Conservation (phyloP, 208 protist genomes). For the Wallacemonas collosoma region DNA sequence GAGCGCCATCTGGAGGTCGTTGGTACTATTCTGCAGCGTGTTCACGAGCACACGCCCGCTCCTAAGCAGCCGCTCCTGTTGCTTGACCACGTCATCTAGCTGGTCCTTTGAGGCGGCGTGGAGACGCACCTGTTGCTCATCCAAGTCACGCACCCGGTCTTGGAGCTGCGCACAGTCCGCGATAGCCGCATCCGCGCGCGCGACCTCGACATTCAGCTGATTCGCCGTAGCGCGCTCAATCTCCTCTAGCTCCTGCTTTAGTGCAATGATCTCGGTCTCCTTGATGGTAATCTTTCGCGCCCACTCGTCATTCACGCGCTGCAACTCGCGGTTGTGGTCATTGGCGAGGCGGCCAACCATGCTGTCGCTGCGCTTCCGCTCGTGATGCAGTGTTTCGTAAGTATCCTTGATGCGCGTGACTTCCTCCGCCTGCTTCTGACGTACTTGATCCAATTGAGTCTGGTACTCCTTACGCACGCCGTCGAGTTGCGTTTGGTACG, state of each 20-base stretch:
- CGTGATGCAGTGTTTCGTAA: conserved; percentile 34
- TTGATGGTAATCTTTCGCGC: conserved; percentile 37
- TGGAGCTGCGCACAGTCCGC: conserved; percentile 38
- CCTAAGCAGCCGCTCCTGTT: conserved; percentile 18
- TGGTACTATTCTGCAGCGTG: conserved; percentile 41
- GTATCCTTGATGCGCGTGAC: conserved; percentile 30
- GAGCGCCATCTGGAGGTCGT: conserved; percentile 39
- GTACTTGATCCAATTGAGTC: conserved; percentile 21
- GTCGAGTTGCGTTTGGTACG: conserved; percentile 25
- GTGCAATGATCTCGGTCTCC: conserved; percentile 49
- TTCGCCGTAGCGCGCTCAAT: conserved; percentile 20
- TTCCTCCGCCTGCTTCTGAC: conserved; percentile 28
- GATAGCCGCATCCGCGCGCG: conserved; percentile 31
- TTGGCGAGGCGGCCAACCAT: conserved; percentile 46
- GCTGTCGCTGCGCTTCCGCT: conserved; percentile 22
- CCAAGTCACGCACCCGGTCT: conserved; percentile 29
- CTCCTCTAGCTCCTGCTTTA: conserved; percentile 41
- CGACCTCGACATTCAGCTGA: conserved; percentile 33
- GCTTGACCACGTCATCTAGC: conserved; percentile 30
- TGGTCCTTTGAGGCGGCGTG: conserved; percentile 21
- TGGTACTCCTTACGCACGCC: conserved; percentile 33
- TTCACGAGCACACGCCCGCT: conserved; percentile 23
- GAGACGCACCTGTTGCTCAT: conserved; percentile 28
- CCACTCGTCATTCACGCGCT: conserved; percentile 46
- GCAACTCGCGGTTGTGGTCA: conserved; percentile 37